A percentile compares a stretch with the other conserved stretches of the same genome.
Conservation (phyloP, 176 grass and related monocot species). For the Eragrostis nindensis region DNA sequence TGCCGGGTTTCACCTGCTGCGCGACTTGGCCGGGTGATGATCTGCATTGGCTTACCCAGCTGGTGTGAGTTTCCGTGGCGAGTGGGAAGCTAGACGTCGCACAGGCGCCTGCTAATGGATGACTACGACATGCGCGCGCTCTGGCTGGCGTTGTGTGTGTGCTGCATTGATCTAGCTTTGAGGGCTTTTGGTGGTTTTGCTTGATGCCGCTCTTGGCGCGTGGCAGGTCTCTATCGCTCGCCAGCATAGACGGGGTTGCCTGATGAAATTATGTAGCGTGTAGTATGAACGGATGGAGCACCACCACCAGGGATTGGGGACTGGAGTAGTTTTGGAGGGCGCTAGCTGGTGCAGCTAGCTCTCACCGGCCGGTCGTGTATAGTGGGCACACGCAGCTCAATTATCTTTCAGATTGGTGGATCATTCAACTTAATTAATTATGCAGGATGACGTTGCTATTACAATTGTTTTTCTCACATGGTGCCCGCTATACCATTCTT, state of each 20-base stretch:
- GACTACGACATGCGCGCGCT: not conserved
- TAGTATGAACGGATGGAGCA: not conserved
- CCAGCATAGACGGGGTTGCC: not conserved
- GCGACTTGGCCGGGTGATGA: conserved; percentile 59
- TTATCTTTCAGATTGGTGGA: conserved; percentile 17
- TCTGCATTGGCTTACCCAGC: not conserved
- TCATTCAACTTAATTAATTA: not conserved
- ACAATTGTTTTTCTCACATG: not conserved
- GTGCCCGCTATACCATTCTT: not conserved
- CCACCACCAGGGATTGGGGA: not conserved
- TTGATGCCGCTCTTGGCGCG: not conserved
- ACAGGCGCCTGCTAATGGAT: not conserved
- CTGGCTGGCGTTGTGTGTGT: not conserved
- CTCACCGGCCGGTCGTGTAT: not conserved
- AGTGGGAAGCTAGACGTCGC: not conserved
- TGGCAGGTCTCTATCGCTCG: not conserved
- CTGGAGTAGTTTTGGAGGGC: not conserved
- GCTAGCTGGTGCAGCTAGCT: not conserved
- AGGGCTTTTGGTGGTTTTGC: conserved; percentile 19
- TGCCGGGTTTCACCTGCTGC: conserved; percentile 58
- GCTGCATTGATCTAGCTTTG: not conserved
- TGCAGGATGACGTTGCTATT: not conserved
- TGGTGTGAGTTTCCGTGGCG: not conserved
- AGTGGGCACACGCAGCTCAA: not conserved
- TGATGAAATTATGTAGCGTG: not conserved